Evolutionary conservation across 2,329 filamentous ascomycete genomes (phyloP).

Genomic region (Hyphodiscus sp.): DNA sequence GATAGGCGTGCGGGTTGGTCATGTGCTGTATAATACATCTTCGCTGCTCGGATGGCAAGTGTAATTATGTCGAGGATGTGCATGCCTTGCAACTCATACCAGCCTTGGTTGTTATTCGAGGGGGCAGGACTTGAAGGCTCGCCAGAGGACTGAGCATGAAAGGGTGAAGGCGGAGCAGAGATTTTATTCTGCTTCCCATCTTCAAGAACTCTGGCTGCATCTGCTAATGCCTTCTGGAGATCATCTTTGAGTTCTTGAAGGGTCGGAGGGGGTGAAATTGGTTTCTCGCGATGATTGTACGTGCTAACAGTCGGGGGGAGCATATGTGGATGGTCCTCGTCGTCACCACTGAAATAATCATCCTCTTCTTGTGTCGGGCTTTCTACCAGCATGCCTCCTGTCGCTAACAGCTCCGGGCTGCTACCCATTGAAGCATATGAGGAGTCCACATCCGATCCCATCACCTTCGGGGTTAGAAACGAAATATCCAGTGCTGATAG

Average conservation of each 20-base stretch:
- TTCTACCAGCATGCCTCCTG: slow-evolving; percentile 32
- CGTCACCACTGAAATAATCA: slow-evolving; percentile 44
- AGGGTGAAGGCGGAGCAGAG: slow-evolving; percentile 16
- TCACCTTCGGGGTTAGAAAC: slow-evolving; percentile 36
- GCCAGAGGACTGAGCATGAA: slow-evolving; percentile 5
- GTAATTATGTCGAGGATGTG: slow-evolving; percentile 90
- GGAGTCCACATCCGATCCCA: slow-evolving; percentile 48
- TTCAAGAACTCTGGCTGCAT: slow-evolving; percentile 61
- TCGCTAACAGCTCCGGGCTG: slow-evolving; percentile 47
- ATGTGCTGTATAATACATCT: slow-evolving; percentile 93
- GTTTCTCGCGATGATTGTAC: slow-evolving; percentile 79
- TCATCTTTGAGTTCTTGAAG: slow-evolving; percentile 69
- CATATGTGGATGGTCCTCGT: slow-evolving; percentile 67
- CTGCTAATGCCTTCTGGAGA: slow-evolving; percentile 59
- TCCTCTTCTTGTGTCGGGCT: slow-evolving; percentile 35
- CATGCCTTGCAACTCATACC: slow-evolving; percentile 85
- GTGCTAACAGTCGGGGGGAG: slow-evolving; percentile 96
- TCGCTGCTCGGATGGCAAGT: slow-evolving; percentile 89
- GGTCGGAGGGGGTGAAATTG: slow-evolving; percentile 77
- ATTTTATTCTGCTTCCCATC: slow-evolving; percentile 41
- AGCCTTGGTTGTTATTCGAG: slow-evolving; percentile 44
- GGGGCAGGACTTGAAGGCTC: slow-evolving; percentile 22
- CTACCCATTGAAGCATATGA: slow-evolving; percentile 54
- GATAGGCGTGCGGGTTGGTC: slow-evolving; percentile 80
- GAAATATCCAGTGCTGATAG: slow-evolving; percentile 46